Evolutionary conservation across 2,329 filamentous ascomycete species (phyloP).

Genomic region (Cercospora sojina): DNA sequence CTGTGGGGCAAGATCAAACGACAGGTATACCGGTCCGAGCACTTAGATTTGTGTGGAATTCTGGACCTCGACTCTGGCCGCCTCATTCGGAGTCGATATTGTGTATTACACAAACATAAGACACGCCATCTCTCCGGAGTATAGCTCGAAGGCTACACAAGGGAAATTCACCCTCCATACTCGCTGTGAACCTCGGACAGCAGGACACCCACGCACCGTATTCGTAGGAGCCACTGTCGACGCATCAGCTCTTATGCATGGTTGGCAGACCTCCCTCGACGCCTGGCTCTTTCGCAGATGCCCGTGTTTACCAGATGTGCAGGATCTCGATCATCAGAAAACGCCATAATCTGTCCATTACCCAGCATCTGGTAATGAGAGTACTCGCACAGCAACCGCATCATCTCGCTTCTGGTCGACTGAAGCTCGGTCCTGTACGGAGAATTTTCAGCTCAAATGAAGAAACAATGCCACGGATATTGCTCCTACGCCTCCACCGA

Average conservation of each 20-base stretch:
- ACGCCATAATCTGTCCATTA: constrained; percentile 22
- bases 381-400: constrained; percentile 20
- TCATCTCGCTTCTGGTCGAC: constrained; percentile 10
- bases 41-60: background rate
- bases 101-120: background rate
- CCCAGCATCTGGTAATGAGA: constrained; percentile 22
- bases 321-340: constrained; percentile 28
- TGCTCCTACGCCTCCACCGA: constrained; percentile 33
- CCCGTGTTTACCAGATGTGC: constrained; percentile 20
- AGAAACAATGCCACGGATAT: constrained; percentile 2
- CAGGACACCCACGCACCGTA: constrained; percentile 14
- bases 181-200: constrained; percentile 2
- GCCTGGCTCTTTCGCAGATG: background rate
- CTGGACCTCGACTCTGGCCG: background rate
- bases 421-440: constrained; percentile 1
- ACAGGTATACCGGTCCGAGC: background rate
- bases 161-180: background rate
- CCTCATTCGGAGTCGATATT: background rate
- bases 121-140: background rate
- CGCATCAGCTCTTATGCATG: background rate
- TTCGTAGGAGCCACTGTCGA: constrained; percentile 15
- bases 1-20: background rate
- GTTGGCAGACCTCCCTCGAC: background rate
- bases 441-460: constrained; percentile 2
- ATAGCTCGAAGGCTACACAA: background rate